These are phyloP conservation scores for Ceratobasidium sp. DNA, from an alignment of 1,284 basidiomycete genomes.

Conservation along the genomic window DNA sequence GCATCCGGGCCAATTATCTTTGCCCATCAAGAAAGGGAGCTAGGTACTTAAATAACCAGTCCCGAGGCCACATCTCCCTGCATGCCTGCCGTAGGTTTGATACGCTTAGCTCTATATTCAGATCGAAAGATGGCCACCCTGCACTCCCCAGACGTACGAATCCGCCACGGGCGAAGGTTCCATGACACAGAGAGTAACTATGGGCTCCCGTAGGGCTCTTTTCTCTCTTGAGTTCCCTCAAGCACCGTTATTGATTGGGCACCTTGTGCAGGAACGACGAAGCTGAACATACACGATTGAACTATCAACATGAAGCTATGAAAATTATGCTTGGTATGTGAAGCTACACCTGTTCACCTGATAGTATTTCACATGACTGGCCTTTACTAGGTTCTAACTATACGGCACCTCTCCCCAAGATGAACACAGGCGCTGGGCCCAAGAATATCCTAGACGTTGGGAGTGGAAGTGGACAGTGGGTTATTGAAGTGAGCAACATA, in stretches of 20 bases:
- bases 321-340: conserved; percentile 18
- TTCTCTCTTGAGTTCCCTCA: neutral
- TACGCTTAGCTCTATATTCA: neutral
- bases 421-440: conserved; percentile 28
- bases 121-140: too few species aligned
- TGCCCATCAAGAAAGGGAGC: too few species aligned
- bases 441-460: conserved; percentile 25
- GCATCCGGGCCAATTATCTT: too few species aligned
- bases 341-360: neutral
- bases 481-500: neutral
- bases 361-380: neutral
- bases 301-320: conserved; percentile 34
- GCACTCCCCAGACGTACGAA: conserved; percentile 1
- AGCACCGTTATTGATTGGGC: neutral
- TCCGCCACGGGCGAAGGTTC: conserved; percentile 34
- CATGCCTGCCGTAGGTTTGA: neutral
- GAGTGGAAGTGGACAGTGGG: conserved; percentile 32
- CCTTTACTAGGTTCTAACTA: conserved; percentile 30
- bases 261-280: conserved; percentile 27
- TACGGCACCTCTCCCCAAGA: conserved; percentile 12
- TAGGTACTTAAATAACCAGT: too few species aligned
- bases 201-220: conserved; percentile 18
- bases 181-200: conserved; percentile 31
- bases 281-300: conserved; percentile 16
- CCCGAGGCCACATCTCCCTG: too few species aligned